Evolutionary conservation across 257 asterid genomes (phyloP), one percentile per base, ranked within the genome.

Genomic region (Solanum gracilifrons): DNA sequence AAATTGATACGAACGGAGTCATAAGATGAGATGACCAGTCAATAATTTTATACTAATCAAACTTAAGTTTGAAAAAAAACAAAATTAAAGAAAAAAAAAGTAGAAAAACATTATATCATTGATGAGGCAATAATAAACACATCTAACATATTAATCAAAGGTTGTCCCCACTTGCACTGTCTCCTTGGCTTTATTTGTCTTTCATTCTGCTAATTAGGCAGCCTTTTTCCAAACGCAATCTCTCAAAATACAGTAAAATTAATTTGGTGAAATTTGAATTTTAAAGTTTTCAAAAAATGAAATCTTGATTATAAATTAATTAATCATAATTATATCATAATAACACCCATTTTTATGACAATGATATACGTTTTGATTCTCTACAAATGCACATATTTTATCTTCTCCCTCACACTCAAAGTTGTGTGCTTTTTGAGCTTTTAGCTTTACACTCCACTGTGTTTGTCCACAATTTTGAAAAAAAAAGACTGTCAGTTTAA

Each of bases 401-500:
- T 83, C 36, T 76, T 79, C 83, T 72, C 88, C 84, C 88, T 31
- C 88, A 58, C 88, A 87, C 84, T 84, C 6, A 29, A 51, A 83
- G 55, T 85, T 66, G 58, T 31, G n/a, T 75, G 25, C 33, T 41
- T 85, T 32, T n/a, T 31, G 16, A 64, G 25, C 33, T 77, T 85
- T 32, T 36, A 33, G 31, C 31, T n/a, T 43, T 20, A 46, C 18
- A 79, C 37, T 77, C n/a, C 62, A 13, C 33, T 77, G 84, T 77
- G 35, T 11, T 21, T 41, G n/a, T 4, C 36, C 84, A 77, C 10
- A 39, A n/a, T n/a, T 76, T 39, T 74, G n/a, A 55, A 55, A 7
- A 27, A 15, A 18, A 74, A 69, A 11, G 15, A 35, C 71, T 2
- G 25, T 35, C 29, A 71, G 20, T 71, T 48, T 25, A 20, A 74